Evolutionary conservation across 305 asterid species (phyloP).

Genomic region (Rubia balearica): DNA sequence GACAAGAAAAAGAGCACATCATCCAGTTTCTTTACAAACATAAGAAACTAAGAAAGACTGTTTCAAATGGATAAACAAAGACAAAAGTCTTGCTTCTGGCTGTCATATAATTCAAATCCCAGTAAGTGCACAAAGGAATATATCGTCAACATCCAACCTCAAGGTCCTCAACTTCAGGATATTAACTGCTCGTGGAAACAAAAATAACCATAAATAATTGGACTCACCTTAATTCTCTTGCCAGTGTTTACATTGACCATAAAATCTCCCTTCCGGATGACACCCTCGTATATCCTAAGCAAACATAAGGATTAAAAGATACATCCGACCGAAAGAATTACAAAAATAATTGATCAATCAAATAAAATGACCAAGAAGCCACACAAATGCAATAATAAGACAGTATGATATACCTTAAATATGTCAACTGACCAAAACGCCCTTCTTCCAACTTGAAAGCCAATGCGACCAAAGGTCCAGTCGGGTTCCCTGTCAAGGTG

Average conservation of each 20-base stretch:
- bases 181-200: not conserved
- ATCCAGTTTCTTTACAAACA: not conserved
- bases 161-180: not conserved
- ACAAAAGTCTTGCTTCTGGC: not conserved
- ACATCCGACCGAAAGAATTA: not conserved
- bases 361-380: not conserved
- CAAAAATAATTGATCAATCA: not conserved
- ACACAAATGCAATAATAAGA: not conserved
- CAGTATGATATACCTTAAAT: constrained; percentile 55
- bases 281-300: constrained; percentile 85
- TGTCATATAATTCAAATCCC: not conserved
- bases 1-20: not conserved
- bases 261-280: constrained; percentile 90
- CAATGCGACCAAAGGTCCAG: constrained; percentile 94
- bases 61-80: not conserved
- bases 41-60: not conserved
- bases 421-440: constrained; percentile 89
- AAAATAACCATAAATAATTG: not conserved
- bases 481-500: constrained; percentile 69
- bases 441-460: constrained; percentile 99
- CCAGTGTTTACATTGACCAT: constrained; percentile 82
- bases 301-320: constrained; percentile 9
- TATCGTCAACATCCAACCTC: not conserved
- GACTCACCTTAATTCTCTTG: constrained; percentile 82
- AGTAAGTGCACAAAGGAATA: not conserved